Evolutionary conservation across 805 yeast species (phyloP).

Genomic region (Teunomyces barrocoloradensis): DNA sequence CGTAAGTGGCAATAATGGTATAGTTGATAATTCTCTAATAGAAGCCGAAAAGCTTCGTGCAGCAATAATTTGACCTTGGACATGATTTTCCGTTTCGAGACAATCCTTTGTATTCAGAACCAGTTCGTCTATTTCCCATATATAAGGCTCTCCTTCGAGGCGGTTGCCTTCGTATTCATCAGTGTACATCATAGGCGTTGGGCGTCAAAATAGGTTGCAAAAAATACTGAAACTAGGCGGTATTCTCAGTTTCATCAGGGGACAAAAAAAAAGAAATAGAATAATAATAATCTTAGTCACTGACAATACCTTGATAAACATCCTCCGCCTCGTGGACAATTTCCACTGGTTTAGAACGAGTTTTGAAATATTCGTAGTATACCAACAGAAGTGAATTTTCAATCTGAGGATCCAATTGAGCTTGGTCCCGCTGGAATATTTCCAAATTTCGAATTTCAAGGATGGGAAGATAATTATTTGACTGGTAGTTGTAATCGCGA

Average conservation of each 20-base stretch:
- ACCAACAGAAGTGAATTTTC: neutral
- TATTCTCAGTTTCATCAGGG: neutral
- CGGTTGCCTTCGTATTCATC: neutral
- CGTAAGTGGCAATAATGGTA: neutral
- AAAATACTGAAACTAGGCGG: neutral
- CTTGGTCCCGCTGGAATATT: conserved; percentile 32
- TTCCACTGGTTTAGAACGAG: neutral
- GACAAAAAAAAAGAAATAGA: neutral
- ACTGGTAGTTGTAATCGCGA: conserved; percentile 1
- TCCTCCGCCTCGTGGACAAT: neutral
- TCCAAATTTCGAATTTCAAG: conserved; percentile 29
- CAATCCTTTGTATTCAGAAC: neutral
- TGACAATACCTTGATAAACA: conserved; percentile 6
- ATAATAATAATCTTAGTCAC: conserved; percentile 1
- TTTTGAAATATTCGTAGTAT: neutral
- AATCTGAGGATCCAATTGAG: conserved; percentile 8
- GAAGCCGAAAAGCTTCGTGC: neutral
- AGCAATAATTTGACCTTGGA: neutral
- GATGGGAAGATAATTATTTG: conserved; percentile 16
- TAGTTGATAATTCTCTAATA: conserved; percentile 1
- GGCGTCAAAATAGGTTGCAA: conserved; percentile 1
- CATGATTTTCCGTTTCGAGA: neutral
- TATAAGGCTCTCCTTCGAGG: neutral
- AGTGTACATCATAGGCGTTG: neutral
- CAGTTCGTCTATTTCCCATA: neutral